Evolutionary conservation across 345 rosid genomes (phyloP).

Genomic region (Sonneratia alba): DNA sequence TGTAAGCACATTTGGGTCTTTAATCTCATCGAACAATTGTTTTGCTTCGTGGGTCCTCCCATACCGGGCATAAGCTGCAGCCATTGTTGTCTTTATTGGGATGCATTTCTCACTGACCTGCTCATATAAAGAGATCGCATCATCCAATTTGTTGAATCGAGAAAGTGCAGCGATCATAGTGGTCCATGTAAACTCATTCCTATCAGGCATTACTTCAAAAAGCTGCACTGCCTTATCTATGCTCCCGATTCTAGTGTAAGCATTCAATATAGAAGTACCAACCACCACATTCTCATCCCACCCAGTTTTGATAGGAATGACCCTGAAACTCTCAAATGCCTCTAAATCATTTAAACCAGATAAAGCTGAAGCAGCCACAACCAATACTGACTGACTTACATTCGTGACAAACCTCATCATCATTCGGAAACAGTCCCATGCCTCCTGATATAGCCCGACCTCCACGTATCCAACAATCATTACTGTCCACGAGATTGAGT

Average conservation of each 20-base stretch:
- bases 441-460: not conserved
- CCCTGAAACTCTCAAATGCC: not conserved
- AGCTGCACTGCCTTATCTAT: not conserved
- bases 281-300: not conserved
- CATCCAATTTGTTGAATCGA: not conserved
- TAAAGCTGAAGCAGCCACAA: not conserved
- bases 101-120: not conserved
- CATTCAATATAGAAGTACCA: not conserved
- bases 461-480: not conserved
- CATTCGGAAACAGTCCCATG: not conserved
- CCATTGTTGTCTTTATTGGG: constrained; percentile 1
- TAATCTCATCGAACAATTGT: not conserved
- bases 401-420: not conserved
- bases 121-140: not conserved
- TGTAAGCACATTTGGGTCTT: not conserved
- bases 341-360: not conserved
- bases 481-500: not conserved
- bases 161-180: not conserved
- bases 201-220: not conserved
- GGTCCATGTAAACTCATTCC: not conserved
- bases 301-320: not conserved
- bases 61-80: not conserved
- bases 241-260: not conserved
- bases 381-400: not conserved
- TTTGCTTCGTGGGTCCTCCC: not conserved